phyloP scores from a whole-genome alignment of 177 flowering plant species.

The Vitis hybrid region DNA sequence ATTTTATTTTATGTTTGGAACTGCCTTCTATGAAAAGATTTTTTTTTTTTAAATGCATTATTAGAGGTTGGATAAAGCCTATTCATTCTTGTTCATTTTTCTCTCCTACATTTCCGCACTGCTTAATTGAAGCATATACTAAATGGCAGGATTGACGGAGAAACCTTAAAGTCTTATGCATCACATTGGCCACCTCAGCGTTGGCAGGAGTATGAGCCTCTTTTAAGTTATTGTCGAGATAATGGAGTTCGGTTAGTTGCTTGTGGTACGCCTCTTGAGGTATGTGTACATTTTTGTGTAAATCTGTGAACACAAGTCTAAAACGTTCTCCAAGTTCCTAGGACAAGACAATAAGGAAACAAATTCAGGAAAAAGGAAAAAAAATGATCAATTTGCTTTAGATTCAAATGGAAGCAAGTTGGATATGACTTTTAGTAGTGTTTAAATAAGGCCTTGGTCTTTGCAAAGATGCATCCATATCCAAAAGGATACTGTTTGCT shows the following conservation, averaged over 20 bases:
- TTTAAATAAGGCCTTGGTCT: too few relatives aligned
- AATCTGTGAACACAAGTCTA: background rate
- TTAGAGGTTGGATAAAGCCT: background rate
- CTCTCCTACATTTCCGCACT: background rate
- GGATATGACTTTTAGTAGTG: too few relatives aligned
- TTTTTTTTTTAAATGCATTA: background rate
- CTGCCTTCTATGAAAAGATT: background rate
- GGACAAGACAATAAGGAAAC: background rate
- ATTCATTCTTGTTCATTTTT: background rate
- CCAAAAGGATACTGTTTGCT: too few relatives aligned
- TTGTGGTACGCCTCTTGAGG: slow-evolving; percentile 94
- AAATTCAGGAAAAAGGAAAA: too few relatives aligned
- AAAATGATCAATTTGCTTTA: too few relatives aligned
- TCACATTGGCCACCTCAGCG: slow-evolving; percentile 80
- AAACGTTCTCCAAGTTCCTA: background rate
- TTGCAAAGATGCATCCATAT: too few relatives aligned
- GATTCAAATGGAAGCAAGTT: too few relatives aligned
- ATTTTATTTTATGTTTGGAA: background rate
- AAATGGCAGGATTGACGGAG: slow-evolving; percentile 75
- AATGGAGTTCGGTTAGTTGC: slow-evolving; percentile 76
- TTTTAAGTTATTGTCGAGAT: slow-evolving; percentile 76
- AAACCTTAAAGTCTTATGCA: slow-evolving; percentile 55
- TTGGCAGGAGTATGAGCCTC: slow-evolving; percentile 94
- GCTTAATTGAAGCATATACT: slow-evolving; percentile 7
- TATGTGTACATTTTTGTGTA: slow-evolving; percentile 19